phyloP scores from a whole-genome alignment of 2,329 filamentous ascomycete genomes.

The Colletotrichum zoysiae region DNA sequence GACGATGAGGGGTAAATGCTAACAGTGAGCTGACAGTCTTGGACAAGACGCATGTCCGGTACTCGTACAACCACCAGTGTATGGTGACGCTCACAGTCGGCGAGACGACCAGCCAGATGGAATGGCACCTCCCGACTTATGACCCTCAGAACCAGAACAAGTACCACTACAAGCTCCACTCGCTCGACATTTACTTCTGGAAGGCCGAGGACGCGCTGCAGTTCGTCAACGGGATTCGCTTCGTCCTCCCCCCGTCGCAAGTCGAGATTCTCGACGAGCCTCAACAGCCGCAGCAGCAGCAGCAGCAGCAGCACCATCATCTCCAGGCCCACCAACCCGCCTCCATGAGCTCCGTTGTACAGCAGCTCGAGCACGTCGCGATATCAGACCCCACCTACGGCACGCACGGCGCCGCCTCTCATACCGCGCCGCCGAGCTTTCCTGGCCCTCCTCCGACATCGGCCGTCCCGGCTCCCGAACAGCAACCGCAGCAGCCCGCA shows the following conservation, averaged over 20 bases:
- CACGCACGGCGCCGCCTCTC: slow-evolving; percentile 42
- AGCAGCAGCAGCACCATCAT: slow-evolving; percentile 46
- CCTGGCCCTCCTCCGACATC: slow-evolving; percentile 56
- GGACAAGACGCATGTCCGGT: slow-evolving; percentile 73
- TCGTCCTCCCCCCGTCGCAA: slow-evolving; percentile 71
- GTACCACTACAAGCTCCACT: slow-evolving; percentile 83
- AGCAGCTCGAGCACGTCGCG: slow-evolving; percentile 78
- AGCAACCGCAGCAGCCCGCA: slow-evolving; percentile 47
- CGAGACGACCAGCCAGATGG: slow-evolving; percentile 61
- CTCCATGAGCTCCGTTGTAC: slow-evolving; percentile 75
- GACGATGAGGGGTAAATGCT: background rate
- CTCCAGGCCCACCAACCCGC: slow-evolving; percentile 48
- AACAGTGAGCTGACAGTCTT: slow-evolving; percentile 64
- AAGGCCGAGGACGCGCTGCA: slow-evolving; percentile 77
- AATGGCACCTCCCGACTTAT: slow-evolving; percentile 82
- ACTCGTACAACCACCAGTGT: slow-evolving; percentile 81
- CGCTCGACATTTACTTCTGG: slow-evolving; percentile 85
- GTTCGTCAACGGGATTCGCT: slow-evolving; percentile 76
- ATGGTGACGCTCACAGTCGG: slow-evolving; percentile 77
- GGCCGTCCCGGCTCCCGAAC: slow-evolving; percentile 45
- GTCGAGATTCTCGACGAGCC: slow-evolving; percentile 77
- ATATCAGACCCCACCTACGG: slow-evolving; percentile 70
- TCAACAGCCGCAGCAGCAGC: slow-evolving; percentile 55
- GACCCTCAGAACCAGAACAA: slow-evolving; percentile 81
- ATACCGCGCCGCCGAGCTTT: slow-evolving; percentile 51